These are phyloP conservation scores for Volvariella volvacea DNA, from an alignment of 1,284 basidiomycete species.

Conservation along the genomic window DNA sequence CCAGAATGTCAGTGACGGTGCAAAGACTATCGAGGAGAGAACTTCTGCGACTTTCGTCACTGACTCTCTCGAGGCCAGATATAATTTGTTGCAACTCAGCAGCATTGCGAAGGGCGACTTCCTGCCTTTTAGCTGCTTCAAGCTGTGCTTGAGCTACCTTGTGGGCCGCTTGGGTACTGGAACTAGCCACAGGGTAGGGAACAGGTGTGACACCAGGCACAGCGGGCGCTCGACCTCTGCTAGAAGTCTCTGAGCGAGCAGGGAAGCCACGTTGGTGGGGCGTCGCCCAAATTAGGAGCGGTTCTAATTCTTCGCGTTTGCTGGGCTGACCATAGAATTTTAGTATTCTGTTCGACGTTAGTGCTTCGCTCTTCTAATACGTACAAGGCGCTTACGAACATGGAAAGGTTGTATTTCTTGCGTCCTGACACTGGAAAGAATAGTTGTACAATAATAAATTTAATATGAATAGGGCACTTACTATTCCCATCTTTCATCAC, in stretches of 20 bases:
- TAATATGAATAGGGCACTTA: too few relatives aligned
- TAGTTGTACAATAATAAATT: too few relatives aligned
- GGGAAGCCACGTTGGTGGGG: slow-evolving; percentile 55
- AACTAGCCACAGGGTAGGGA: neutral
- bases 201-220: slow-evolving; percentile 11
- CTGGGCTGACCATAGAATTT: slow-evolving; percentile 65
- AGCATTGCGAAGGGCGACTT: slow-evolving; percentile 52
- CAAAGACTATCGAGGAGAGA: slow-evolving; percentile 65
- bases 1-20: slow-evolving; percentile 61
- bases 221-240: slow-evolving; percentile 16
- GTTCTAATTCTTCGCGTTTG: slow-evolving; percentile 55
- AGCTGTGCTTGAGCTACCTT: slow-evolving; percentile 17
- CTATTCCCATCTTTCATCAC: slow-evolving; percentile 69
- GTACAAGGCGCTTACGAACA: slow-evolving; percentile 32
- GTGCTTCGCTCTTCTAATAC: slow-evolving; percentile 5
- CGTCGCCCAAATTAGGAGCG: slow-evolving; percentile 67
- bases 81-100: slow-evolving; percentile 62
- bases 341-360: slow-evolving; percentile 41
- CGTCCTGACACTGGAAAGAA: slow-evolving; percentile 32
- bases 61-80: slow-evolving; percentile 64
- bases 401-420: slow-evolving; percentile 45
- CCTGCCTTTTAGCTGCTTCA: slow-evolving; percentile 38
- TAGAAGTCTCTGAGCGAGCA: slow-evolving; percentile 12
- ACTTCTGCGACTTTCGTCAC: slow-evolving; percentile 67
- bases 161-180: slow-evolving; percentile 10